Percentiles rank a stretch among this genome's conserved stretches.
Evolutionary conservation across 2,329 filamentous ascomycete genomes (phyloP).

Genomic region (Aspergillus niger): DNA sequence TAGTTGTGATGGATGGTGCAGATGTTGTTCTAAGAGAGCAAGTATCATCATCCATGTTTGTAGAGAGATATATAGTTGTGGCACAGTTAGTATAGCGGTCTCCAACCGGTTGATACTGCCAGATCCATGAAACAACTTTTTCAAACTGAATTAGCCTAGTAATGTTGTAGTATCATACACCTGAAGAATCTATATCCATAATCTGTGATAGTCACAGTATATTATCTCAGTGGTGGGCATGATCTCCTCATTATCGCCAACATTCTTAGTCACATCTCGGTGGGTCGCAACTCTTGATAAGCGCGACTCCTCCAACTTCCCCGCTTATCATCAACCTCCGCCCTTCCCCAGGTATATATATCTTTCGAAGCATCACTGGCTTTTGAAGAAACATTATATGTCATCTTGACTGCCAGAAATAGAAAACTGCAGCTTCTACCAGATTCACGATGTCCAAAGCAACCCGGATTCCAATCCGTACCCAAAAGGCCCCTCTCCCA

Average conservation of each 20-base stretch:
- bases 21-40: no score
- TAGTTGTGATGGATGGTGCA: no score
- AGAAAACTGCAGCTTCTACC: background rate
- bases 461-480: conserved; percentile 36
- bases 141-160: no score
- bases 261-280: background rate
- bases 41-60: no score
- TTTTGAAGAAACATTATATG: background rate
- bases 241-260: background rate
- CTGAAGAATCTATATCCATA: no score
- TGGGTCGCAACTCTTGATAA: background rate
- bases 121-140: no score
- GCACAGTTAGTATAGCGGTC: no score
- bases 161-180: no score
- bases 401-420: background rate
- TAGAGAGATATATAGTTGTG: no score
- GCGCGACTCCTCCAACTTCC: background rate
- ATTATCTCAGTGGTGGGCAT: background rate
- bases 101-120: no score
- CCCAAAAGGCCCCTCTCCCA: conserved; percentile 50
- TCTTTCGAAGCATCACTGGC: background rate
- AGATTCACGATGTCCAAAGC: conserved; percentile 12
- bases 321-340: background rate
- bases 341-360: background rate
- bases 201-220: no score